Evolutionary conservation across 2,329 filamentous ascomycete genomes (phyloP).

Genomic region (Aspergillus sp.): DNA sequence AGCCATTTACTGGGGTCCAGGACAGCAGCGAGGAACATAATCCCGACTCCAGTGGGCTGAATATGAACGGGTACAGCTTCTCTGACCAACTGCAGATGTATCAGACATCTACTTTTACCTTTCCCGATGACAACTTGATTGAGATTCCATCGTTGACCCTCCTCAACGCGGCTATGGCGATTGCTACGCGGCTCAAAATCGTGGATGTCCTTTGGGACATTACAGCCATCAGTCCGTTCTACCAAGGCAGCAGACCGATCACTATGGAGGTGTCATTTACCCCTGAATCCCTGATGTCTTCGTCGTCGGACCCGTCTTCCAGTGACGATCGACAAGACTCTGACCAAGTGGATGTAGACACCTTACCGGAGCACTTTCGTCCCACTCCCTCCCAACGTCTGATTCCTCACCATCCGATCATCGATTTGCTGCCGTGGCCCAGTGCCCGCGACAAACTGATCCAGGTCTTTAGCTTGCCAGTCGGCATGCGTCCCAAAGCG

Average conservation of each 20-base stretch:
- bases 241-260: conserved; percentile 11
- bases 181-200: conserved; percentile 49
- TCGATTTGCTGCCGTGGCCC: conserved; percentile 61
- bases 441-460: conserved; percentile 54
- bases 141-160: conserved; percentile 50
- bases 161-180: conserved; percentile 47
- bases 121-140: conserved; percentile 51
- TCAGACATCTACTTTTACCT: conserved; percentile 23
- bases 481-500: conserved; percentile 47
- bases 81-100: conserved; percentile 9
- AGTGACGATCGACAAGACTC: conserved; percentile 5
- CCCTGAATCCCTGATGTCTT: conserved; percentile 7
- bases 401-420: conserved; percentile 56
- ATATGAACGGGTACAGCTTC: neutral
- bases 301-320: conserved; percentile 17
- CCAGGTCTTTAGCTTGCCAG: conserved; percentile 51
- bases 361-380: conserved; percentile 49
- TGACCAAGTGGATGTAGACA: conserved; percentile 14
- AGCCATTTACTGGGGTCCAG: neutral
- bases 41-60: neutral
- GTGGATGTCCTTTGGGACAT: conserved; percentile 48
- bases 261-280: neutral
- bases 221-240: conserved; percentile 50
- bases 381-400: conserved; percentile 52
- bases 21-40: neutral